Percentiles rank a stretch among this genome's conserved stretches.
phyloP scores from a whole-genome alignment of 352 stramenopile species.

The Globisporangium rhizosaccharum region DNA sequence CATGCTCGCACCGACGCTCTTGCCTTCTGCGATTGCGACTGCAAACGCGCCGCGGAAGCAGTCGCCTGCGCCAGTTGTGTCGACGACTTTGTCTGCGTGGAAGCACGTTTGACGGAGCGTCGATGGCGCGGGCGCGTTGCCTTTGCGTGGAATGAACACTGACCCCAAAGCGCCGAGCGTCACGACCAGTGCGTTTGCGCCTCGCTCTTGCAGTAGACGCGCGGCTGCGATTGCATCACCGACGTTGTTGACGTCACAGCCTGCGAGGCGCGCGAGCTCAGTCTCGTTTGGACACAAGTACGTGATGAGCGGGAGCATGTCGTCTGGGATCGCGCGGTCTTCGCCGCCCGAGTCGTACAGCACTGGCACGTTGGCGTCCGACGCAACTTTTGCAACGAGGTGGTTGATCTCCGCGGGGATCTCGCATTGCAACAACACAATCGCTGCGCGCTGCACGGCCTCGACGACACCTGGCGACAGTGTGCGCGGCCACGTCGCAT shows the following conservation, averaged over 20 bases:
- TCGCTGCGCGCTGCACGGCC: conserved; percentile 42
- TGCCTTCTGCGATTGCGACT: conserved; percentile 44
- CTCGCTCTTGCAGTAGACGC: conserved; percentile 38
- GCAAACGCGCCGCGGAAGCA: conserved; percentile 74
- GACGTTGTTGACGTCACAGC: conserved; percentile 26
- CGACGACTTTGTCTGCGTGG: conserved; percentile 52
- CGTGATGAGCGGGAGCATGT: conserved; percentile 49
- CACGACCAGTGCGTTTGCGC: conserved; percentile 54
- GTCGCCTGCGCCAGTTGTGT: conserved; percentile 77
- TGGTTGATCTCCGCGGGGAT: conserved; percentile 56
- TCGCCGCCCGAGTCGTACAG: conserved; percentile 80
- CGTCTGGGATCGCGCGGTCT: conserved; percentile 46
- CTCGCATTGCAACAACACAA: conserved; percentile 74
- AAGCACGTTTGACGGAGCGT: conserved; percentile 44
- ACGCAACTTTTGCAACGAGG: conserved; percentile 41
- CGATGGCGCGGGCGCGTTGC: conserved; percentile 17
- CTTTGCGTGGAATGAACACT: conserved; percentile 40
- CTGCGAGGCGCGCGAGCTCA: conserved; percentile 48
- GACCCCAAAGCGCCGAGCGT: conserved; percentile 64
- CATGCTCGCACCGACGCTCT: conserved; percentile 46
- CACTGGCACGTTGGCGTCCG: conserved; percentile 41
- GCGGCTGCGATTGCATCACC: conserved; percentile 53
- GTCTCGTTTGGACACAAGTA: conserved; percentile 80
- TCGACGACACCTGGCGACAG: conserved; percentile 29
- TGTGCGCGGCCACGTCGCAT: conserved; percentile 45